phyloP scores from a whole-genome alignment of 441 rosid genomes.

The Jatropha podagrica region DNA sequence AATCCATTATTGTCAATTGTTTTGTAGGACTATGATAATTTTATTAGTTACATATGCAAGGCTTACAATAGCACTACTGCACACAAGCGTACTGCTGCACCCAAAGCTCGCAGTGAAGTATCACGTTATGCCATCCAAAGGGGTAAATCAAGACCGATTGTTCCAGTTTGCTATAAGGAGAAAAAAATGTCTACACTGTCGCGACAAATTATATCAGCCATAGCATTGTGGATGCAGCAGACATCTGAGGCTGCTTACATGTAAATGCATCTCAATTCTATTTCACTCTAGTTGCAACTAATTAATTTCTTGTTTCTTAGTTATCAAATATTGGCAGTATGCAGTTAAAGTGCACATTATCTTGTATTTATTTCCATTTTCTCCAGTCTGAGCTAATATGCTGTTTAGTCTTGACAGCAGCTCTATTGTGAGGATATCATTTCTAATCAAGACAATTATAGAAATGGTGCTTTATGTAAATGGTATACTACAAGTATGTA shows the following conservation, averaged over 20 bases:
- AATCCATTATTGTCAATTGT: not conserved
- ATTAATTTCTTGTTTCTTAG: not conserved
- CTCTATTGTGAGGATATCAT: not conserved
- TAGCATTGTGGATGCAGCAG: constrained; percentile 32
- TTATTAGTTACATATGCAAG: constrained; percentile 72
- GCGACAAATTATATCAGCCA: constrained; percentile 28
- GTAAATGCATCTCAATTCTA: not conserved
- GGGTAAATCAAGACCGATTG: constrained; percentile 20
- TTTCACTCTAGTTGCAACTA: not conserved
- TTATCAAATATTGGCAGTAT: not conserved
- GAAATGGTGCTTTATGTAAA: not conserved
- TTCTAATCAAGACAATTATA: not conserved
- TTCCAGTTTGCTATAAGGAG: constrained; percentile 49
- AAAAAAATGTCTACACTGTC: constrained; percentile 19
- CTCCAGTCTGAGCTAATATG: not conserved
- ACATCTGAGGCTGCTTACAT: constrained; percentile 7
- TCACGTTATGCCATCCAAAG: constrained; percentile 16
- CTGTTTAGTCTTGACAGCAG: not conserved
- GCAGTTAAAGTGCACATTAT: not conserved
- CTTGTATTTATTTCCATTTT: not conserved
- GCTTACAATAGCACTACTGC: constrained; percentile 55
- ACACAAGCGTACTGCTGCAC: constrained; percentile 23
- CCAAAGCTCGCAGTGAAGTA: constrained; percentile 50
- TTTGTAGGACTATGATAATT: constrained; percentile 71
- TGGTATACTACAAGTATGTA: not conserved